These are phyloP conservation scores for Leccinum incarnatum DNA, from an alignment of 768 basidiomycete species.

Conservation along the genomic window DNA sequence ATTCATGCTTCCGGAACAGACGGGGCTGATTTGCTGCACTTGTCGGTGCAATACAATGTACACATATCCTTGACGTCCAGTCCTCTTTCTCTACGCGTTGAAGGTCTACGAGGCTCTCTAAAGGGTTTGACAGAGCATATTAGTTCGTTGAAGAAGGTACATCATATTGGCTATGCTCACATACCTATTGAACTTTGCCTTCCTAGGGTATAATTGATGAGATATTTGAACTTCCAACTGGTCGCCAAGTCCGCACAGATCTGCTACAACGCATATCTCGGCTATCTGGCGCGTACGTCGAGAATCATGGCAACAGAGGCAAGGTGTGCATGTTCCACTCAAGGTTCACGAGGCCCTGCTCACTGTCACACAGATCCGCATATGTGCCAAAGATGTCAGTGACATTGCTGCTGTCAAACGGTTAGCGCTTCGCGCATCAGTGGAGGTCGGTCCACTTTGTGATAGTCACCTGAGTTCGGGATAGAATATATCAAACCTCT, in stretches of 20 bases:
- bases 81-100: conserved; percentile 57
- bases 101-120: conserved; percentile 55
- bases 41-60: conserved; percentile 60
- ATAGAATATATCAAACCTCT: conserved; percentile 2
- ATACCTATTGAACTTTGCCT: neutral
- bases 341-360: neutral
- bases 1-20: conserved; percentile 40
- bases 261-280: conserved; percentile 68
- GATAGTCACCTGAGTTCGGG: conserved; percentile 4
- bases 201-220: conserved; percentile 32
- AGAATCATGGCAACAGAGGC: conserved; percentile 45
- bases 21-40: conserved; percentile 55
- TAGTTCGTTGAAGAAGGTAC: conserved; percentile 47
- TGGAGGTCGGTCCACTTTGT: conserved; percentile 43
- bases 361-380: conserved; percentile 43
- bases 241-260: conserved; percentile 41
- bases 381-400: conserved; percentile 46
- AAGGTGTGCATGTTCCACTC: conserved; percentile 37
- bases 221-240: conserved; percentile 43
- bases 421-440: conserved; percentile 48
- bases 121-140: conserved; percentile 49
- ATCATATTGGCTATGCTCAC: neutral
- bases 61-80: conserved; percentile 55
- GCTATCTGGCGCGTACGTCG: conserved; percentile 59
- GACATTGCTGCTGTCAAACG: conserved; percentile 47